Conservation (phyloP, 1,284 basidiomycete genomes). For the Leccinum subfulvum region DNA sequence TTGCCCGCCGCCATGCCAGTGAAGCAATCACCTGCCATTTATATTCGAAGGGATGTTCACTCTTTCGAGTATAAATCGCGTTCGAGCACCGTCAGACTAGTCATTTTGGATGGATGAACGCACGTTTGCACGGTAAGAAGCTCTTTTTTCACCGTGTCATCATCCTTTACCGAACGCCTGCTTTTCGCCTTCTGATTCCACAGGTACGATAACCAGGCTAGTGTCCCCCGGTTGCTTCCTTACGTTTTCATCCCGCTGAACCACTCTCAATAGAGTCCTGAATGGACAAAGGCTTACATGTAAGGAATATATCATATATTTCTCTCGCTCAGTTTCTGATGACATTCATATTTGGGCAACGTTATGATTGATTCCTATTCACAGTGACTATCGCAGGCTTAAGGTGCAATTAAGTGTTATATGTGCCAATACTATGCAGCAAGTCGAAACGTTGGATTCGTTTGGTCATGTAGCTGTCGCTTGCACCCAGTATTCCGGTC, state of each 20-base stretch:
- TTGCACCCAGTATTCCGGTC: not conserved
- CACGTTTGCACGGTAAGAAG: slow-evolving; percentile 46
- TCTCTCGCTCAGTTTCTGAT: slow-evolving; percentile 1
- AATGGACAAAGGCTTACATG: slow-evolving; percentile 85
- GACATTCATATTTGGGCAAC: not conserved
- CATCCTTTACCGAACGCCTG: slow-evolving; percentile 4
- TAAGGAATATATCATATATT: slow-evolving; percentile 33
- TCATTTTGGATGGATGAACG: not conserved
- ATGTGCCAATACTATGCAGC: slow-evolving; percentile 25
- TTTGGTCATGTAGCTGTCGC: slow-evolving; percentile 10
- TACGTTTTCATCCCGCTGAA: not conserved
- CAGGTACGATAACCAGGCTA: slow-evolving; percentile 71
- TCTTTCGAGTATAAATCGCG: not conserved
- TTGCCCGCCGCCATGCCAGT: slow-evolving; percentile 9
- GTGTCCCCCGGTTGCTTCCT: slow-evolving; percentile 8
- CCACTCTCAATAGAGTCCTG: slow-evolving; percentile 54
- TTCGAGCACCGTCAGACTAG: not conserved
- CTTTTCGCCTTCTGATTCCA: not conserved
- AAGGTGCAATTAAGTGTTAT: slow-evolving; percentile 68
- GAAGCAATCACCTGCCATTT: slow-evolving; percentile 1
- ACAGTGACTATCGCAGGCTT: slow-evolving; percentile 69
- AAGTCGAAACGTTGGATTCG: slow-evolving; percentile 27
- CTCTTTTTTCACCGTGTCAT: not conserved
- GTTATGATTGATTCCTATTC: not conserved
- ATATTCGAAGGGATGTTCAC: not conserved